Evolutionary conservation across 2,329 filamentous ascomycete genomes (phyloP).

Genomic region (Cercospora zeina): DNA sequence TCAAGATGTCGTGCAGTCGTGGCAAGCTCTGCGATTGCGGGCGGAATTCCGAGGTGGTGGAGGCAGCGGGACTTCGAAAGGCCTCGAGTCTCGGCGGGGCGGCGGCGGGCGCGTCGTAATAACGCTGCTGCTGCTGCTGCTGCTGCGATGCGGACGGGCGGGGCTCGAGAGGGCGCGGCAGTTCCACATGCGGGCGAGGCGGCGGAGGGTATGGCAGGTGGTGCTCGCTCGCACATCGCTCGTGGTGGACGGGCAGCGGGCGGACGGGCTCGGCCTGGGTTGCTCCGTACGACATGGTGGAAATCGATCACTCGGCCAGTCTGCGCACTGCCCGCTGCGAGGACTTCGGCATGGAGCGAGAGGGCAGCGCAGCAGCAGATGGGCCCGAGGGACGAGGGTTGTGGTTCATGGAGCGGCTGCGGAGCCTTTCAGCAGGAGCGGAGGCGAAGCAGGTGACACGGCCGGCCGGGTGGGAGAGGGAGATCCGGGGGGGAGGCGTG

Average conservation of each 20-base stretch:
- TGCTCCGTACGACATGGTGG: constrained; percentile 20
- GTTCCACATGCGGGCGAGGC: constrained; percentile 26
- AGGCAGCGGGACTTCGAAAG: constrained; percentile 23
- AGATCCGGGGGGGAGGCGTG: constrained; percentile 5
- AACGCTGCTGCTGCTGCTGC: too few species aligned
- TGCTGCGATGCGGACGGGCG: constrained; percentile 29
- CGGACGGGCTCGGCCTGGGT: constrained; percentile 21
- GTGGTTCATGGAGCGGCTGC: constrained; percentile 19
- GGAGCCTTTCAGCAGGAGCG: constrained; percentile 10
- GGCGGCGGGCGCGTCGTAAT: constrained; percentile 22
- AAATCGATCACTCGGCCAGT: constrained; percentile 1
- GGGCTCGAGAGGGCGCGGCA: constrained; percentile 35
- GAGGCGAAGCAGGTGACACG: constrained; percentile 7
- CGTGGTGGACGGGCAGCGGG: constrained; percentile 23
- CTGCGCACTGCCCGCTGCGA: background rate
- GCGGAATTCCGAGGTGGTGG: constrained; percentile 27
- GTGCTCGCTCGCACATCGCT: constrained; percentile 27
- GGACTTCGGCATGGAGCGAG: constrained; percentile 15
- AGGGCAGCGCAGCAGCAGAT: constrained; percentile 4
- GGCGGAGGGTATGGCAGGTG: constrained; percentile 23
- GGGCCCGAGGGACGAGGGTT: background rate
- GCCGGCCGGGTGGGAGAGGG: constrained; percentile 9
- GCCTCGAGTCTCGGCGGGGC: constrained; percentile 28
- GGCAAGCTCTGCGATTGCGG: constrained; percentile 34
- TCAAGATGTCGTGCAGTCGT: constrained; percentile 37